phyloP scores from a whole-genome alignment of 371 early-diverging fungal genomes.

The Paraphysoderma sedebokerense region DNA sequence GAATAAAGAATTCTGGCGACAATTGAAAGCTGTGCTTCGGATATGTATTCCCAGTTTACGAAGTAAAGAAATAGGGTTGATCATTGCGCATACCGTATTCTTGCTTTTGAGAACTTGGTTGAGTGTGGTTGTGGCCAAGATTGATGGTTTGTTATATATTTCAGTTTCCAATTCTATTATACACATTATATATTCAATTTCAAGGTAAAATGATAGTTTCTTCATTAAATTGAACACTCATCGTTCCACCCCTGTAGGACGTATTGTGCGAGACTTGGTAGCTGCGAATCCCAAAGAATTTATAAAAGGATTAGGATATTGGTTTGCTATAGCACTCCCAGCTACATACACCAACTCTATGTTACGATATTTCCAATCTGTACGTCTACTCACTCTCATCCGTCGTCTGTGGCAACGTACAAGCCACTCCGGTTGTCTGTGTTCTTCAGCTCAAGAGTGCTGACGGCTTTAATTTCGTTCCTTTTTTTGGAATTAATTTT shows the following conservation, averaged over 20 bases:
- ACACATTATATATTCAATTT: neutral
- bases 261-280: constrained; percentile 8
- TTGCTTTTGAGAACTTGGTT: constrained; percentile 79
- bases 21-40: constrained; percentile 43
- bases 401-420: neutral
- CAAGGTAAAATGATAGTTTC: constrained; percentile 1
- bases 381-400: neutral
- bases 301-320: constrained; percentile 49
- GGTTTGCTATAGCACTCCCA: constrained; percentile 92
- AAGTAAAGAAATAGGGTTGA: constrained; percentile 58
- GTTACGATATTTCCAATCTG: constrained; percentile 24
- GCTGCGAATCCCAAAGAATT: constrained; percentile 43
- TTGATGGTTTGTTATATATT: constrained; percentile 23
- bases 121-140: constrained; percentile 44
- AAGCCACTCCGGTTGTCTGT: neutral
- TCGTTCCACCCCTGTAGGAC: neutral
- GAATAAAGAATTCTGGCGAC: constrained; percentile 44
- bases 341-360: constrained; percentile 95
- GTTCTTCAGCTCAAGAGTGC: neutral
- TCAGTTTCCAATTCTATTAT: too few relatives aligned
- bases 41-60: constrained; percentile 53
- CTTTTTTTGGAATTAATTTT: neutral
- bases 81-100: constrained; percentile 68
- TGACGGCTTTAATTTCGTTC: neutral
- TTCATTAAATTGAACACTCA: neutral